Evolutionary conservation across 2,329 filamentous ascomycete species (phyloP), one percentile per base, ranked within the genome.

Genomic region (Ceratocystis harringtonii): DNA sequence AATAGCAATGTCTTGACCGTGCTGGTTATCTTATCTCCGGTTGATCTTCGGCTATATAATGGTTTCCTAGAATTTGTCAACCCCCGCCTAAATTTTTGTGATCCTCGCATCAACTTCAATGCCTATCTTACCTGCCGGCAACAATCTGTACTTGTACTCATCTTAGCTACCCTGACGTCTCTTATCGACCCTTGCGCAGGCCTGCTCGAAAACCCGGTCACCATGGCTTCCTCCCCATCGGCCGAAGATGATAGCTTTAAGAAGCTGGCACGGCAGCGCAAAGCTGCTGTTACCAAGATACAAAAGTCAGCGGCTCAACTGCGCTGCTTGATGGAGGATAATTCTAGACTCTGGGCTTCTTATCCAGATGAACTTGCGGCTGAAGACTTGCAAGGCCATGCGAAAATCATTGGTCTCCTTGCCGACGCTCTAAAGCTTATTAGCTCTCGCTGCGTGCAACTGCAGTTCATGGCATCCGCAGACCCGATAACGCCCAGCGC

Each of bases 391-490:
- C 48, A 41, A 41, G 36, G 36, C 36, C 36, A 41, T 41, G 36
- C 36, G 3, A 41, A 41, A 41, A 41, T 28, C 1, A 2, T 25
- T 7, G 48, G 19, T 19, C 12, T 36, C 30, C 55, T 58, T n/a
- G 81, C 83, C 70, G 87, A 92, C 70, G 82, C 88, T 0, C 83
- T 89, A 0, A 82, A 80, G 30, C 79, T 95, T 4, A 83, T 96
- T 67, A 86, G 84, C 72, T 89, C 91, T 0, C 90, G 96, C 72
- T 83, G 86, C 1, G 96, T 91, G 5, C 96, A 95, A 69, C 80
- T 96, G 30, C 92, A 89, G 0, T 85, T 96, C 0, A 81, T 97
- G 12, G 83, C 94, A 1, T 88, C 95, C 71, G 96, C 89, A 71
- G 82, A 89, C 19, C 92, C 92, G 0, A 95, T 95, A 70, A 94